phyloP scores from a whole-genome alignment of 2,329 filamentous ascomycete genomes.

The Colletotrichum sp. region DNA sequence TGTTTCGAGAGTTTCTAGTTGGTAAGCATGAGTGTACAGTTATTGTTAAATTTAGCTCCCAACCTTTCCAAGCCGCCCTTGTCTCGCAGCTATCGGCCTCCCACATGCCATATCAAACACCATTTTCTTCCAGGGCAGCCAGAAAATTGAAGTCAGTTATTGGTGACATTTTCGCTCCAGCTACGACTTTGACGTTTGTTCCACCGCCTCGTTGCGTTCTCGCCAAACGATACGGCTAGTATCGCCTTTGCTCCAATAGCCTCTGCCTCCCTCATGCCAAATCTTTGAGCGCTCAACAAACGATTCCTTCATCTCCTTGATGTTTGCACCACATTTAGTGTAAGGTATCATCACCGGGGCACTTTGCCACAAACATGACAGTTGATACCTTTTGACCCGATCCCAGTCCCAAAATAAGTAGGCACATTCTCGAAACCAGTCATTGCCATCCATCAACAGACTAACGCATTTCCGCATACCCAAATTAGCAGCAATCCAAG shows the following conservation, averaged over 20 bases:
- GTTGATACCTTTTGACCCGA: fast-evolving
- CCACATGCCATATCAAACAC: too few relatives aligned
- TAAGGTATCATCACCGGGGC: fast-evolving
- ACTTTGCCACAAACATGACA: too few relatives aligned
- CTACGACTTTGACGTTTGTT: background rate
- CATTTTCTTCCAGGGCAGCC: too few relatives aligned
- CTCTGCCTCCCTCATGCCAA: background rate
- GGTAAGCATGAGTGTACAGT: too few relatives aligned
- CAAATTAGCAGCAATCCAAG: background rate
- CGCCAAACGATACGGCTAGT: fast-evolving
- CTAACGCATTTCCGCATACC: background rate
- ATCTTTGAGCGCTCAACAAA: background rate
- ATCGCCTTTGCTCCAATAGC: background rate
- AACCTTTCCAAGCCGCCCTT: too few relatives aligned
- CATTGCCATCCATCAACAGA: background rate
- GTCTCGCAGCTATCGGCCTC: too few relatives aligned
- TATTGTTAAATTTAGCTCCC: too few relatives aligned
- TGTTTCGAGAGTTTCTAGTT: too few relatives aligned
- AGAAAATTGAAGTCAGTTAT: too few relatives aligned
- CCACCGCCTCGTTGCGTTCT: background rate
- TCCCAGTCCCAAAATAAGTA: background rate
- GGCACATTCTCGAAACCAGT: background rate
- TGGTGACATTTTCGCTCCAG: too few relatives aligned
- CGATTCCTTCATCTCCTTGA: fast-evolving
- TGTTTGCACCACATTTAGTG: too few relatives aligned